Evolutionary conservation across 1,284 basidiomycete genomes (phyloP).

Genomic region (Ganoderma sinense): DNA sequence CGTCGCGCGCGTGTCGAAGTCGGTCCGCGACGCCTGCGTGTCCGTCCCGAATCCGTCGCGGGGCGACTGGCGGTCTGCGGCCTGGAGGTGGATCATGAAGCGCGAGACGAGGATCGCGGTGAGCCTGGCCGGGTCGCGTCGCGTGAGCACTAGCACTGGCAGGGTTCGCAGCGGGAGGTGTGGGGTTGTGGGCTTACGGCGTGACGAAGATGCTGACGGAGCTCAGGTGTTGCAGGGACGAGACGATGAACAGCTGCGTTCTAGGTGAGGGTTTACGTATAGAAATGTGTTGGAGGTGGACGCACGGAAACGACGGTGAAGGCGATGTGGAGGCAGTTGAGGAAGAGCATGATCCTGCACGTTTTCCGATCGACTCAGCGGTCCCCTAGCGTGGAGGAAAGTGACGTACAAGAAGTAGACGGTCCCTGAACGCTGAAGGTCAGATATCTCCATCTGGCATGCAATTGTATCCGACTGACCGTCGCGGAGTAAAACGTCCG

Average conservation of each 20-base stretch:
- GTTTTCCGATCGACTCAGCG: neutral
- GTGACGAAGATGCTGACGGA: conserved; percentile 1
- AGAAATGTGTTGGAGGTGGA: too few species aligned
- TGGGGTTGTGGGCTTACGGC: neutral
- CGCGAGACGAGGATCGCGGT: conserved; percentile 9
- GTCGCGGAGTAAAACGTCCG: neutral
- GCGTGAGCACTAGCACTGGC: too few species aligned
- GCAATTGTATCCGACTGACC: neutral
- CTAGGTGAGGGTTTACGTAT: neutral
- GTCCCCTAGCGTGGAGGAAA: neutral
- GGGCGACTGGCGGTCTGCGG: neutral
- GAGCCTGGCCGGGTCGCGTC: neutral
- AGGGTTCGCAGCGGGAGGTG: too few species aligned
- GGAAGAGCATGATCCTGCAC: neutral
- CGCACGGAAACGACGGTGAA: conserved; percentile 6
- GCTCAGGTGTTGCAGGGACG: neutral
- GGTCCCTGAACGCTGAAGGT: neutral
- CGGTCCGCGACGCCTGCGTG: neutral
- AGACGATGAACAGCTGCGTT: neutral
- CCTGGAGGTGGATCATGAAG: conserved; percentile 7
- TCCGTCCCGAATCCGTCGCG: neutral
- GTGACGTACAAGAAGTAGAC: conserved; percentile 9
- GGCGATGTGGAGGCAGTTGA: conserved; percentile 7
- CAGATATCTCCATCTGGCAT: neutral
- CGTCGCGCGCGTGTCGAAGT: neutral